Evolutionary conservation across 352 stramenopile genomes (phyloP).

Genomic region (Globisporangium cylindrosporum): DNA sequence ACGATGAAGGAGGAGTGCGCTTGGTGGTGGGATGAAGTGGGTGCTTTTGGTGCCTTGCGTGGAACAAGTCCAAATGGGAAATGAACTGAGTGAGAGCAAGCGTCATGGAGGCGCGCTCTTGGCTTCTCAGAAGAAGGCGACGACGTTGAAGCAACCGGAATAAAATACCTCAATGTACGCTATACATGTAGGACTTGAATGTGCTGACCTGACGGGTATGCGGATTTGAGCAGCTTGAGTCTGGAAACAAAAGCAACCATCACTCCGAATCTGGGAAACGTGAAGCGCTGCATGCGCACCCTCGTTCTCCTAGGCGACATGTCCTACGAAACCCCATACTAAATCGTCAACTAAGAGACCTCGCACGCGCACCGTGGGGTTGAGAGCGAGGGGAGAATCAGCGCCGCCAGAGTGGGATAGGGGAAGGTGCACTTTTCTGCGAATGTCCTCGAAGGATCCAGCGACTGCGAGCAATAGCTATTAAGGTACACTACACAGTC

Average conservation of each 20-base stretch:
- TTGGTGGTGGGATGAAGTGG: slow-evolving; percentile 33
- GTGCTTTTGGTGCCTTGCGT: slow-evolving; percentile 8
- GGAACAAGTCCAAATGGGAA: slow-evolving; percentile 15
- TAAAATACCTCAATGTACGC: not conserved
- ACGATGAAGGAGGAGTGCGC: slow-evolving; percentile 43
- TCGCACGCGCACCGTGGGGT: slow-evolving; percentile 10
- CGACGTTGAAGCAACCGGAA: not conserved
- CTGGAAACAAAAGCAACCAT: not conserved
- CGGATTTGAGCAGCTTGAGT: not conserved
- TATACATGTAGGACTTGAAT: not conserved
- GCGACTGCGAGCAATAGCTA: not conserved
- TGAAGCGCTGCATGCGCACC: not conserved
- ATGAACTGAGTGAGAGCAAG: slow-evolving; percentile 10
- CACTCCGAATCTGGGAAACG: slow-evolving; percentile 14
- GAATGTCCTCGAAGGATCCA: slow-evolving; percentile 11
- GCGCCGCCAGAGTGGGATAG: not conserved
- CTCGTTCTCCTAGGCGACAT: slow-evolving; percentile 15
- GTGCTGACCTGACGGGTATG: not conserved
- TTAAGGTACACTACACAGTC: not conserved
- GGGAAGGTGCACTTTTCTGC: slow-evolving; percentile 5
- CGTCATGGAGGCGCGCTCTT: not conserved
- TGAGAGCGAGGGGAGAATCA: too few species aligned
- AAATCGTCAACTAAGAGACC: not conserved
- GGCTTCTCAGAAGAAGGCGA: not conserved
- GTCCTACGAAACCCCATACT: not conserved